Evolutionary conservation across 2,329 filamentous ascomycete genomes (phyloP).

Genomic region (Teratosphaeria epicoccoides): DNA sequence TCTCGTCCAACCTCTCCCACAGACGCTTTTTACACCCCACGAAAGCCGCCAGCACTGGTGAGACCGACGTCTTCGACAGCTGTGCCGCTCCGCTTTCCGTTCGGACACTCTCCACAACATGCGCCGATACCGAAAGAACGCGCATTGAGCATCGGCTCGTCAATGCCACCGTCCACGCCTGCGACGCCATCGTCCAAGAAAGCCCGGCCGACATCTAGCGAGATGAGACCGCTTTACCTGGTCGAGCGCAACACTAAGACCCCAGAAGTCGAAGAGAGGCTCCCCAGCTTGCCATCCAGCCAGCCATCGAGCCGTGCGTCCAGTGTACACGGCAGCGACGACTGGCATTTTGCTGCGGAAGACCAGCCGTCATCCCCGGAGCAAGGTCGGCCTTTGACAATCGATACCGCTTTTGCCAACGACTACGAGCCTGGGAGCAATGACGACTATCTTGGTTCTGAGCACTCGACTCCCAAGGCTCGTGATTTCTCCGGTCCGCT

Average conservation of each 20-base stretch:
- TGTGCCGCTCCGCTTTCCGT: slow-evolving; percentile 26
- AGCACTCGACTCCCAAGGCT: slow-evolving; percentile 60
- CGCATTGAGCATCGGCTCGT: slow-evolving; percentile 22
- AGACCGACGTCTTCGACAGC: slow-evolving; percentile 15
- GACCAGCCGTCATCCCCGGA: slow-evolving; percentile 16
- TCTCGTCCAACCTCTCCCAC: slow-evolving; percentile 3
- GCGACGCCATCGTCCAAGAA: slow-evolving; percentile 17
- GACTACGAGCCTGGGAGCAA: slow-evolving; percentile 6
- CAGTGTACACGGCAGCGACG: slow-evolving; percentile 30
- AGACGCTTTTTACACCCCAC: neutral
- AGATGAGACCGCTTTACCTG: slow-evolving; percentile 73
- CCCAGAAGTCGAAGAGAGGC: slow-evolving; percentile 32
- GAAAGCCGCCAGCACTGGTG: neutral
- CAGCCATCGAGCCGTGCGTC: slow-evolving; percentile 32
- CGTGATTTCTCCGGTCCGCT: slow-evolving; percentile 34
- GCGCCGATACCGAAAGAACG: slow-evolving; percentile 21
- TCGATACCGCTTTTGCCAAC: slow-evolving; percentile 18
- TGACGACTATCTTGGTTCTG: slow-evolving; percentile 47
- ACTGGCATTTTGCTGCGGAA: slow-evolving; percentile 36
- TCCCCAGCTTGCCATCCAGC: slow-evolving; percentile 44
- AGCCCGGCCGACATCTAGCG: slow-evolving; percentile 28
- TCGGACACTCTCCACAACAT: slow-evolving; percentile 14
- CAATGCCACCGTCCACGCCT: slow-evolving; percentile 6
- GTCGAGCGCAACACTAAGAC: slow-evolving; percentile 53
- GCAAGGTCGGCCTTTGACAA: slow-evolving; percentile 9